Base-by-base conservation (phyloP, 768 basidiomycete genomes). In the Fibroporia radiculosa region DNA sequence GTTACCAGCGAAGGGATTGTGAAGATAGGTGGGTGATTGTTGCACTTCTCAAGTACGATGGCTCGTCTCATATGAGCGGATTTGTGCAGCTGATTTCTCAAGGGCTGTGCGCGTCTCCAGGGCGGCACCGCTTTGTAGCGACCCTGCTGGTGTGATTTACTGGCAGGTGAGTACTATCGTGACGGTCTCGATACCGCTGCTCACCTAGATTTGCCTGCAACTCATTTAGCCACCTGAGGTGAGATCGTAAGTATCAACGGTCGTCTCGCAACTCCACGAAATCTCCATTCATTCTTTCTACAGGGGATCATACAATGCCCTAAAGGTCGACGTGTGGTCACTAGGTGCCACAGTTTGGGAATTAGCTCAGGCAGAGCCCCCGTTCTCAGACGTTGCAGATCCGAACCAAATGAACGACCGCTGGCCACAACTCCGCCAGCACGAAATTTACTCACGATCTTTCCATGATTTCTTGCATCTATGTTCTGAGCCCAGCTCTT, bases 341-440 rank as follows among this genome's bases (percentile, higher is more conserved):
- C 66, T 88, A 5, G 87, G 87, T 1, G 87, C 87, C 0, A 90
- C 87, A 0, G 72, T 85, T 0, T 89, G 87, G 87, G 87, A 90
- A 57, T 72, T 84, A 63, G 82, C 83, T 1, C 74, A 90, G 56
- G 75, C 79, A 5, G 69, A 75, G 41, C 87, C 87, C 4, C 87
- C 87, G 0, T 90, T 89, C 56, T 69, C 74, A 3, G 72, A 77
- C 44, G 66, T 74, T 0, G 71, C 77, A 42, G 70, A 76, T 47
- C 47, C 64, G 4, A 54, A 55, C 8, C 59, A 65, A 22, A 57
- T 85, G 10, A 71, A 69, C 6, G 71, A 78, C 20, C 74, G 78
- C 3, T 86, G 82, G 78, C 86, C 86, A 5, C 65, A 77, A 16
- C 57, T 89, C 27, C 60, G 64, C 25, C 69, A 76, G 16, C 76